Conservation (phyloP, 257 asterid species). For the Coffea canephora region DNA sequence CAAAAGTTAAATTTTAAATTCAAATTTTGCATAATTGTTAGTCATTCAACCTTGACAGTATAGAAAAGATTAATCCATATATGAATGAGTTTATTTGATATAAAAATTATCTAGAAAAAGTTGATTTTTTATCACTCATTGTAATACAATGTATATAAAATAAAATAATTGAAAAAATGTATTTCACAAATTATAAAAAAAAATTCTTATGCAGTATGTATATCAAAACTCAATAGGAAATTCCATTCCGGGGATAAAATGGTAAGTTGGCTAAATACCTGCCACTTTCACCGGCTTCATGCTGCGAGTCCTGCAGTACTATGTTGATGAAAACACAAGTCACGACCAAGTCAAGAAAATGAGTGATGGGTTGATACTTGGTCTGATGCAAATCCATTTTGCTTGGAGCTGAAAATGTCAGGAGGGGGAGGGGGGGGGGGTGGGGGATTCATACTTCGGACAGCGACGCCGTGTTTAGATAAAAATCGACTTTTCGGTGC, state of each 20-base stretch:
- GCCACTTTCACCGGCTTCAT: neutral
- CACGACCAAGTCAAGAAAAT: conserved; percentile 2
- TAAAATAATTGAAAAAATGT: neutral
- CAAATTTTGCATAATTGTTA: too few species aligned
- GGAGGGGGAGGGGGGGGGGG: too few species aligned
- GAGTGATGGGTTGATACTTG: neutral
- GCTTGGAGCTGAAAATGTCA: conserved; percentile 6
- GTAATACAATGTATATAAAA: neutral
- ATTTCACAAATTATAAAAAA: too few species aligned
- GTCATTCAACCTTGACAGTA: too few species aligned
- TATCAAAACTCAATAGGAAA: too few species aligned
- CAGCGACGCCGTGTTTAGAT: neutral
- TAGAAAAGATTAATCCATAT: neutral
- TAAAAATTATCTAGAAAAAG: too few species aligned
- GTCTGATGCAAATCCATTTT: neutral
- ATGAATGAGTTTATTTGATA: neutral
- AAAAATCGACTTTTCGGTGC: conserved; percentile 3
- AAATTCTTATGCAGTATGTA: too few species aligned
- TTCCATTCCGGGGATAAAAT: neutral
- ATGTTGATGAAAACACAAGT: neutral
- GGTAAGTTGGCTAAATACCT: neutral
- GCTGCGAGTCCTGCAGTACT: neutral
- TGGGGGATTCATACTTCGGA: neutral
- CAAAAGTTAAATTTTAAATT: too few species aligned
- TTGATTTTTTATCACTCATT: too few species aligned